Conservation (phyloP, 225 moss, liverwort and hornwort species). For the Bryum argenteum region DNA sequence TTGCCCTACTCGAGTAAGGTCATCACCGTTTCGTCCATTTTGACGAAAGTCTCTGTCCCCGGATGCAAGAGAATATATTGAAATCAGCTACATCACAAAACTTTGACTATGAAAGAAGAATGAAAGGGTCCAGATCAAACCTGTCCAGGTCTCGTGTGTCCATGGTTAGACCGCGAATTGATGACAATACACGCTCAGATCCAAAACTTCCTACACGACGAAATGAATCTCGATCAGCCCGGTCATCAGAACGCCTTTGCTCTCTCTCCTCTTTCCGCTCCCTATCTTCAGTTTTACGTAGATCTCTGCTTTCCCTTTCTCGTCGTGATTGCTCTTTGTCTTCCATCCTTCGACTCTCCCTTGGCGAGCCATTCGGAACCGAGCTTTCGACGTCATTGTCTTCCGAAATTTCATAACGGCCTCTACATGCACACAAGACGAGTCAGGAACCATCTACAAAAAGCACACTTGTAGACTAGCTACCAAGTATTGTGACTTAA, state of each 20-base stretch:
- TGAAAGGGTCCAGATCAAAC: constrained; percentile 26
- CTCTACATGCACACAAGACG: constrained; percentile 41
- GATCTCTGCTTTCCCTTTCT: constrained; percentile 54
- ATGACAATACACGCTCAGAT: constrained; percentile 51
- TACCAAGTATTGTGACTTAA: constrained; percentile 19
- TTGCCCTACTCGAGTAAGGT: constrained; percentile 37
- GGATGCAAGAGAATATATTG: constrained; percentile 2
- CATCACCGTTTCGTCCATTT: constrained; percentile 53
- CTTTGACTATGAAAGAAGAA: background rate
- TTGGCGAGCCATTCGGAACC: constrained; percentile 46
- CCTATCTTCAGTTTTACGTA: constrained; percentile 43
- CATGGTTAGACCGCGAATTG: constrained; percentile 56
- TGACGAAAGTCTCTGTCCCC: constrained; percentile 58
- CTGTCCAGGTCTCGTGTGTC: constrained; percentile 57
- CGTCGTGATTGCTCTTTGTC: constrained; percentile 43
- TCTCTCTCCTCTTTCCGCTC: constrained; percentile 53
- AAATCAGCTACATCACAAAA: constrained; percentile 15
- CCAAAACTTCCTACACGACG: constrained; percentile 51
- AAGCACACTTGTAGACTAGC: constrained; percentile 9
- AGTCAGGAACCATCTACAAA: constrained; percentile 16
- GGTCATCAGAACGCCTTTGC: constrained; percentile 49
- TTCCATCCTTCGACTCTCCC: constrained; percentile 45
- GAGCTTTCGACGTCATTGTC: constrained; percentile 51
- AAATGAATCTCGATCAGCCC: constrained; percentile 47
- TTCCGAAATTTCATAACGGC: constrained; percentile 66